A percentile compares a stretch with the other conserved stretches of the same genome.
phyloP scores from a whole-genome alignment of 2,329 filamentous ascomycete species.

The Aspergillus melleus region DNA sequence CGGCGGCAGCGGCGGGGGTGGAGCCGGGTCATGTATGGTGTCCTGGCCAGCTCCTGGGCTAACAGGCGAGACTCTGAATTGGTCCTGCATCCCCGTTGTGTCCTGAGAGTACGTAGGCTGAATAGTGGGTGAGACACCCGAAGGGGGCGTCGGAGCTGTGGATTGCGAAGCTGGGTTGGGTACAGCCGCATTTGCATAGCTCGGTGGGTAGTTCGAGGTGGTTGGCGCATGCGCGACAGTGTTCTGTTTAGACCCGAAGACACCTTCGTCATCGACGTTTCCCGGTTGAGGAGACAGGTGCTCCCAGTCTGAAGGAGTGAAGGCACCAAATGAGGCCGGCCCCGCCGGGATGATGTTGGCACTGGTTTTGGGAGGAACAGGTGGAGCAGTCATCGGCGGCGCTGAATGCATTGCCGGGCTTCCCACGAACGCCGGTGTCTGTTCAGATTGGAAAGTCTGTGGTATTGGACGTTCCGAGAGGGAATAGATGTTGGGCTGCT shows the following conservation, averaged over 20 bases:
- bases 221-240: slow-evolving; percentile 5
- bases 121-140: slow-evolving; percentile 7
- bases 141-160: slow-evolving; percentile 7
- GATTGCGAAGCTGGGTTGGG: slow-evolving; percentile 7
- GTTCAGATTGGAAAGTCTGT: slow-evolving; percentile 3
- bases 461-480: slow-evolving; percentile 1
- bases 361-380: slow-evolving; percentile 25
- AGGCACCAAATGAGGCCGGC: slow-evolving; percentile 41
- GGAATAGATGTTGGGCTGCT: slow-evolving; percentile 1
- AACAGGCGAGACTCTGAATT: slow-evolving; percentile 20
- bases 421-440: background rate
- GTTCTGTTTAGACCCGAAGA: slow-evolving; percentile 23
- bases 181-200: slow-evolving; percentile 10
- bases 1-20: background rate
- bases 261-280: slow-evolving; percentile 38
- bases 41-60: slow-evolving; percentile 22
- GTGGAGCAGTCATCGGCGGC: slow-evolving; percentile 16
- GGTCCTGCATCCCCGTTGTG: background rate
- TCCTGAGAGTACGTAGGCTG: slow-evolving; percentile 4
- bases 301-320: slow-evolving; percentile 51
- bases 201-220: slow-evolving; percentile 13
- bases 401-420: background rate
- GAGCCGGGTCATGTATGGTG: slow-evolving; percentile 1
- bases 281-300: slow-evolving; percentile 39
- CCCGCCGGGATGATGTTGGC: slow-evolving; percentile 21